Conservation (phyloP, 306 rosid species). For the Fragaria iinumae region DNA sequence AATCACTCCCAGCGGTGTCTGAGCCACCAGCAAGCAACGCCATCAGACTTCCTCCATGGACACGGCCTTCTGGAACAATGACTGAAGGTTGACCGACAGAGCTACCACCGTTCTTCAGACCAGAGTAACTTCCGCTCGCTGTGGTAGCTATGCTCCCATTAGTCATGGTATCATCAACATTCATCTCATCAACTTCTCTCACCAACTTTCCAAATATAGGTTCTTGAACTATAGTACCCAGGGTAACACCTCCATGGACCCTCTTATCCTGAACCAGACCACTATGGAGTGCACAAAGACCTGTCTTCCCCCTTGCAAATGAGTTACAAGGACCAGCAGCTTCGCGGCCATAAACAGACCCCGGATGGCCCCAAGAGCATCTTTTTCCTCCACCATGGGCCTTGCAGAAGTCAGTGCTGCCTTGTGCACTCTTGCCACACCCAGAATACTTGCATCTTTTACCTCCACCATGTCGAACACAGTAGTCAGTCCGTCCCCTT, state of each 20-base stretch:
- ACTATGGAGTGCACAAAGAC: constrained; percentile 84
- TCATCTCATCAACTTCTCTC: constrained; percentile 48
- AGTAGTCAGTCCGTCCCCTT: constrained; percentile 90
- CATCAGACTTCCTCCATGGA: constrained; percentile 89
- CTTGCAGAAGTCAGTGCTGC: constrained; percentile 92
- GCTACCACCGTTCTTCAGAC: constrained; percentile 29
- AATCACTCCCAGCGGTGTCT: constrained; percentile 20
- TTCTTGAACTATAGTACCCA: constrained; percentile 57
- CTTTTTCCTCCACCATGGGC: constrained; percentile 99
- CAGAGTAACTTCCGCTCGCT: constrained; percentile 20
- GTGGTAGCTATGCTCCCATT: constrained; percentile 26
- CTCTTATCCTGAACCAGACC: constrained; percentile 86
- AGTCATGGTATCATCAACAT: constrained; percentile 42
- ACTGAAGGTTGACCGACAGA: constrained; percentile 29
- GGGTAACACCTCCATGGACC: constrained; percentile 86
- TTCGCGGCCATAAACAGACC: constrained; percentile 55
- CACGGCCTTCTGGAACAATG: constrained; percentile 76
- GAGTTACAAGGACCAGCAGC: constrained; percentile 70
- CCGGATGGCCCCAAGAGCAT: constrained; percentile 92
- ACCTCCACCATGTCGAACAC: constrained; percentile 97
- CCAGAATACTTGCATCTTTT: constrained; percentile 83
- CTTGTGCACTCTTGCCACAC: constrained; percentile 97
- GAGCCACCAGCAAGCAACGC: constrained; percentile 57
- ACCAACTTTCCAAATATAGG: constrained; percentile 42
- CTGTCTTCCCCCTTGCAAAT: constrained; percentile 85